Conservation (phyloP, 306 rosid species). For the Cucurbita ficifolia region DNA sequence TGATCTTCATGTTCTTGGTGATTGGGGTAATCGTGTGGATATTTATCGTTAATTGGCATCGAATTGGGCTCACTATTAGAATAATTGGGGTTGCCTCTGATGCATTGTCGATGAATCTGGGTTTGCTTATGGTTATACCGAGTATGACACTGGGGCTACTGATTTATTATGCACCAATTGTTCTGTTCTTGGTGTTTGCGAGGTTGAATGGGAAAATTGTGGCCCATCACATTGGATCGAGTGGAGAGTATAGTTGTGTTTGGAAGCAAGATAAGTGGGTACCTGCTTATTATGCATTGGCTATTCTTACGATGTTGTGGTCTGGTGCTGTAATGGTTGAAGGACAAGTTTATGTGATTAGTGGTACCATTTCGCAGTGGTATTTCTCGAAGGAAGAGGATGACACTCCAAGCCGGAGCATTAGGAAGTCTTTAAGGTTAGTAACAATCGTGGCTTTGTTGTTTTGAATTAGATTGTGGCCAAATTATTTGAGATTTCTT, state of each 20-base stretch:
- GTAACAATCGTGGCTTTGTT: neutral
- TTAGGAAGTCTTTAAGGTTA: conserved; percentile 70
- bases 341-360: conserved; percentile 71
- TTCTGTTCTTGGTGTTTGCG: conserved; percentile 65
- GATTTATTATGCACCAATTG: conserved; percentile 51
- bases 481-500: neutral
- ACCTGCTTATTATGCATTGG: conserved; percentile 73
- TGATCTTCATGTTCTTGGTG: conserved; percentile 41
- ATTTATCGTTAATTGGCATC: conserved; percentile 60
- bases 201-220: conserved; percentile 56
- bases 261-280: conserved; percentile 92
- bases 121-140: conserved; percentile 52
- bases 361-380: conserved; percentile 87
- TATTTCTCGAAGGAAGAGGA: conserved; percentile 60
- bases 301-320: conserved; percentile 84
- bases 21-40: conserved; percentile 71
- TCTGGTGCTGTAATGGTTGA: conserved; percentile 61
- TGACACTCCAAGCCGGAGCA: conserved; percentile 30
- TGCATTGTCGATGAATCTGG: conserved; percentile 54
- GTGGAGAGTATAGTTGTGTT: conserved; percentile 38
- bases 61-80: conserved; percentile 63
- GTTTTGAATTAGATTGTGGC: neutral
- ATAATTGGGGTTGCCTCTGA: conserved; percentile 69
- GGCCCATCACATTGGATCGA: conserved; percentile 10
- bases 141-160: conserved; percentile 42